Evolutionary conservation across 2,329 filamentous ascomycete genomes (phyloP).

Genomic region (Aspergillus neotritici): DNA sequence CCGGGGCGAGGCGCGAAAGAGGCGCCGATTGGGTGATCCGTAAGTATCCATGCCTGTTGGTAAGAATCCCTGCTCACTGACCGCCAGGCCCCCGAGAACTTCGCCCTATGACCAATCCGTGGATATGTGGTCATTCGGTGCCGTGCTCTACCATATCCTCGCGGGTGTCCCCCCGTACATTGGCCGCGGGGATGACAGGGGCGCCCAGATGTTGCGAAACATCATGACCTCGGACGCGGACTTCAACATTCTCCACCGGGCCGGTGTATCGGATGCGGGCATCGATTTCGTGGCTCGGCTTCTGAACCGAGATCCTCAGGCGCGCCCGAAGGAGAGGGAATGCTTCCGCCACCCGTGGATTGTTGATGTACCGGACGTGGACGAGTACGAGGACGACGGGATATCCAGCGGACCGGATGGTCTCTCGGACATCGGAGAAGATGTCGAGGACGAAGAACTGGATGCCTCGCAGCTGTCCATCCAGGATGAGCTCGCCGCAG

Average conservation of each 20-base stretch:
- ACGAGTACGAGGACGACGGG: conserved; percentile 59
- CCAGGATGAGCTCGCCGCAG: conserved; percentile 40
- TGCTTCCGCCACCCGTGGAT: conserved; percentile 74
- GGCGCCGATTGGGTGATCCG: conserved; percentile 51
- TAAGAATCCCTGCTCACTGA: conserved; percentile 8
- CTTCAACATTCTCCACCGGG: conserved; percentile 54
- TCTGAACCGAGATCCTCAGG: conserved; percentile 71
- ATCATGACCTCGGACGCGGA: conserved; percentile 78
- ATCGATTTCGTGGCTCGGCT: conserved; percentile 73
- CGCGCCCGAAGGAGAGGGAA: conserved; percentile 66
- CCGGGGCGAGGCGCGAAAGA: conserved; percentile 56
- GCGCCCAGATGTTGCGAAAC: conserved; percentile 68
- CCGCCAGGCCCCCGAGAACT: conserved; percentile 42
- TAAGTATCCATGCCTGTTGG: conserved; percentile 21
- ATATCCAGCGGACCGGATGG: conserved; percentile 42
- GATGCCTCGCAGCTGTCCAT: conserved; percentile 62
- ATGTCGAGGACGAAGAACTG: conserved; percentile 34
- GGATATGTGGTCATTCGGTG: conserved; percentile 93
- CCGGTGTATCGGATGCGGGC: conserved; percentile 58
- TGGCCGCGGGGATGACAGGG: conserved; percentile 67
- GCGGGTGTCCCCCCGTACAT: conserved; percentile 75
- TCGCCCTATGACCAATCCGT: conserved; percentile 82
- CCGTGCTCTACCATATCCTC: conserved; percentile 83
- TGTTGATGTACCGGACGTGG: conserved; percentile 46
- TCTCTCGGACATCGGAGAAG: conserved; percentile 35